Percentiles rank a stretch among this genome's conserved stretches.
These are phyloP conservation scores for Flaveria brownii DNA, from an alignment of 129 eudicot genomes.

Conservation along the genomic window DNA sequence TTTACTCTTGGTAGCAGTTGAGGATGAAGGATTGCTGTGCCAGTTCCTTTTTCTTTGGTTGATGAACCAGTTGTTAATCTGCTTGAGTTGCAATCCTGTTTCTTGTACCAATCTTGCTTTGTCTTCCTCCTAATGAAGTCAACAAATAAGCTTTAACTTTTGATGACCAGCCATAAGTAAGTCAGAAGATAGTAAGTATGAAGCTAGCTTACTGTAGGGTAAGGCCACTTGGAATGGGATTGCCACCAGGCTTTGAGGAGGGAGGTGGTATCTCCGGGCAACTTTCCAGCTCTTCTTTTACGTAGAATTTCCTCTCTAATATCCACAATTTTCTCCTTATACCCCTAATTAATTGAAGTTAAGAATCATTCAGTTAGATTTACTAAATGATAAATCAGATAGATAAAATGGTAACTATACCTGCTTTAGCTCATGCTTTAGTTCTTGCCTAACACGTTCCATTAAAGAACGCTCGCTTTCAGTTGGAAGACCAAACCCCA, in stretches of 20 bases:
- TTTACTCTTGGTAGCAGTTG: constrained; percentile 65
- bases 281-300: constrained; percentile 88
- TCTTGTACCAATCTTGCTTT: constrained; percentile 86
- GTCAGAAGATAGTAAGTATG: background rate
- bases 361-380: constrained; percentile 14
- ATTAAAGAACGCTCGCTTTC: constrained; percentile 86
- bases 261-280: constrained; percentile 93
- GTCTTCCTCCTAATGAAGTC: constrained; percentile 69
- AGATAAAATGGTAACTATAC: constrained; percentile 25
- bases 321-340: constrained; percentile 85
- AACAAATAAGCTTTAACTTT: constrained; percentile 8
- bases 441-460: constrained; percentile 95
- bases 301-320: constrained; percentile 89
- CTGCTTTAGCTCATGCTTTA: constrained; percentile 92
- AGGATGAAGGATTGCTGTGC: constrained; percentile 87
- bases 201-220: constrained; percentile 73
- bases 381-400: background rate
- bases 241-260: constrained; percentile 95
- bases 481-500: constrained; percentile 95
- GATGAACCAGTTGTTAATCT: constrained; percentile 92
- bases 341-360: constrained; percentile 44
- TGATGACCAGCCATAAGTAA: constrained; percentile 12
- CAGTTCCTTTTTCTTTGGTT: constrained; percentile 93
- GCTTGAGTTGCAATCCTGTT: constrained; percentile 88
- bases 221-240: constrained; percentile 95